Evolutionary conservation across 2,329 filamentous ascomycete species (phyloP).

Genomic region (Fusarium nelsonii): DNA sequence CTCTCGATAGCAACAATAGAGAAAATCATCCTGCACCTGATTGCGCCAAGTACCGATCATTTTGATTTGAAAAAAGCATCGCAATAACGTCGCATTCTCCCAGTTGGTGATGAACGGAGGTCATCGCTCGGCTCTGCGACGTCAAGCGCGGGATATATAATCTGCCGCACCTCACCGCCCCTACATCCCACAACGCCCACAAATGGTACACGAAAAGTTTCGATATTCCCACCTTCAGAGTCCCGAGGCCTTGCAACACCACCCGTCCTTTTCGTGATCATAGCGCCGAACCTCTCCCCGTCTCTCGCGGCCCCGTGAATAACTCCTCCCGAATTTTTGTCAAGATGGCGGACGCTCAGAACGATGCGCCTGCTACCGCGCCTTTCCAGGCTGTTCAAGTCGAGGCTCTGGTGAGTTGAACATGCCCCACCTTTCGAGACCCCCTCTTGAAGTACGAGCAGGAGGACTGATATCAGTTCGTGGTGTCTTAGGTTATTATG

Average conservation of each 20-base stretch:
- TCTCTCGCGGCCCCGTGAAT: constrained; percentile 45
- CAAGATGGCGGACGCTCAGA: constrained; percentile 70
- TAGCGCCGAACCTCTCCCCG: constrained; percentile 45
- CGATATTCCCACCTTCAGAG: constrained; percentile 56
- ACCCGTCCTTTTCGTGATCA: constrained; percentile 45
- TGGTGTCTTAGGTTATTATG: constrained; percentile 80
- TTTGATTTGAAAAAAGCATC: neutral
- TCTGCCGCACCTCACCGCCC: constrained; percentile 57
- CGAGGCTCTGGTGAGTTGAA: constrained; percentile 83
- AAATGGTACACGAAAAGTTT: constrained; percentile 59
- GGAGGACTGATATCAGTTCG: constrained; percentile 36
- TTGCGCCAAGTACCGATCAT: neutral
- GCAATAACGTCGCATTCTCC: neutral
- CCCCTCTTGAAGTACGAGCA: constrained; percentile 44
- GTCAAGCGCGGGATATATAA: constrained; percentile 35
- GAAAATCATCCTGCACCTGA: neutral
- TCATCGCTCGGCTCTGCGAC: constrained; percentile 8
- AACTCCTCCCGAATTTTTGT: constrained; percentile 42
- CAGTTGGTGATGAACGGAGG: constrained; percentile 21
- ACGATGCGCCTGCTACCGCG: constrained; percentile 63
- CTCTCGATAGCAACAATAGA: neutral
- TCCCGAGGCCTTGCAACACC: constrained; percentile 47
- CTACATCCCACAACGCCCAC: constrained; percentile 59
- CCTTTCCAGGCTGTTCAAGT: constrained; percentile 91
- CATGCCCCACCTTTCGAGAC: constrained; percentile 53